phyloP scores from a whole-genome alignment of 2,329 filamentous ascomycete genomes.

The Orbilia quercus region DNA sequence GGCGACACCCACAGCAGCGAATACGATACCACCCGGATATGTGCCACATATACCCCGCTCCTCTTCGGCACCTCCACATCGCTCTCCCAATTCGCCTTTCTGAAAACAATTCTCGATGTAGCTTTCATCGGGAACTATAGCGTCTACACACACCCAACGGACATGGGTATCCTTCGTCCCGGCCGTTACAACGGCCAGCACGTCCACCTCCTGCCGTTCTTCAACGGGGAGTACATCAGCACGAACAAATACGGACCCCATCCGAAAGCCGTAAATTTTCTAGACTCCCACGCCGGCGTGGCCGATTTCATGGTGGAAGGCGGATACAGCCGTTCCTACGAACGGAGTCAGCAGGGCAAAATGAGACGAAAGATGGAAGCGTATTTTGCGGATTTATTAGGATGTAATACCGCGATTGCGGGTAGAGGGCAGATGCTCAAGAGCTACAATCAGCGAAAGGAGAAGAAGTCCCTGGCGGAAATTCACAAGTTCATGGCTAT shows the following conservation, averaged over 20 bases:
- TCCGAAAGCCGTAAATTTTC: constrained; percentile 2
- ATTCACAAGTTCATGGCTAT: constrained; percentile 11
- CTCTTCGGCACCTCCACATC: constrained; percentile 6
- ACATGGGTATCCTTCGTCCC: constrained; percentile 16
- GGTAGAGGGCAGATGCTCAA: not conserved
- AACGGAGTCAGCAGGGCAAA: not conserved
- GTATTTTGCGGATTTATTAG: not conserved
- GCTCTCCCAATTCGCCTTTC: constrained; percentile 5
- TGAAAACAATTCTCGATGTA: constrained; percentile 24
- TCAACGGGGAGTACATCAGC: constrained; percentile 5
- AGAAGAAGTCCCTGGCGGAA: not conserved
- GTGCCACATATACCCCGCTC: not conserved
- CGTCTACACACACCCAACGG: constrained; percentile 2
- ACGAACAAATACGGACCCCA: not conserved
- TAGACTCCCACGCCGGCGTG: not conserved
- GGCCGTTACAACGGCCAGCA: not conserved
- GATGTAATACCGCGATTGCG: not conserved
- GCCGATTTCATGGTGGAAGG: not conserved
- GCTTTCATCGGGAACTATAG: constrained; percentile 9
- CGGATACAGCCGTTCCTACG: not conserved
- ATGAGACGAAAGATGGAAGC: constrained; percentile 5
- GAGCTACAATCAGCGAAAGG: not conserved
- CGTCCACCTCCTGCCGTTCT: constrained; percentile 6
- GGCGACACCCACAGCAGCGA: not conserved
- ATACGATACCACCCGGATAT: not conserved